Evolutionary conservation across 176 grass and related monocot species (phyloP).

Genomic region (Ensete ventricosum): DNA sequence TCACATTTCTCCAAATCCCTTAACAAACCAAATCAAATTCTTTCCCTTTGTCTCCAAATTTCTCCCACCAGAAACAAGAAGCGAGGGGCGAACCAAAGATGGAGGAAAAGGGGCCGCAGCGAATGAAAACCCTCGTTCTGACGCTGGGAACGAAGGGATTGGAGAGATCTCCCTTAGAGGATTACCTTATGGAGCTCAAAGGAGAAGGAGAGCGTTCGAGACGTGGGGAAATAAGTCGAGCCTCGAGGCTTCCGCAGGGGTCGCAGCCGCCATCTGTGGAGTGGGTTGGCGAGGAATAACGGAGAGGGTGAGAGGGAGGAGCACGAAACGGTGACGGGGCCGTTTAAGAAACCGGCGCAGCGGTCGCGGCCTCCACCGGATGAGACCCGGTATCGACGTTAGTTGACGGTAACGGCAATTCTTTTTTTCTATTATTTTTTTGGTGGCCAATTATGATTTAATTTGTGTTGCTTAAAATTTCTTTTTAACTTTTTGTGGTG

Average conservation of each 20-base stretch:
- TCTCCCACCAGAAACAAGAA: neutral
- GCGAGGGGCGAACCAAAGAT: neutral
- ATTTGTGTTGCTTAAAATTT: neutral
- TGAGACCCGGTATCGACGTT: neutral
- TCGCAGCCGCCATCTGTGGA: neutral
- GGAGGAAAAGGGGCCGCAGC: neutral
- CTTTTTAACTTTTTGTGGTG: no score
- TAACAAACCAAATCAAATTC: neutral
- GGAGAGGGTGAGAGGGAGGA: no score
- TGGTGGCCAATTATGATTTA: neutral
- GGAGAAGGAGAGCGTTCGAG: neutral
- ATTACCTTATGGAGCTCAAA: neutral
- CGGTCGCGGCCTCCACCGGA: neutral
- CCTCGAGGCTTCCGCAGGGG: neutral
- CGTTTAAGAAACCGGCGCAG: conserved; percentile 4
- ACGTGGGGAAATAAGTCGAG: neutral
- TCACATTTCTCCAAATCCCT: conserved; percentile 4
- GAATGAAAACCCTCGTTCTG: neutral
- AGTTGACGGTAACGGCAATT: neutral
- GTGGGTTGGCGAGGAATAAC: neutral
- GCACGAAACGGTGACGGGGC: neutral
- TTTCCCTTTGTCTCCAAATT: neutral
- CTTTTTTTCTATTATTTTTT: neutral
- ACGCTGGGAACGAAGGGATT: neutral
- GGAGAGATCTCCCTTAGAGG: neutral